Percentiles rank a stretch among this genome's conserved stretches.
These are phyloP conservation scores for Colletotrichum musae DNA, from an alignment of 2,329 filamentous ascomycete genomes.

Conservation along the genomic window DNA sequence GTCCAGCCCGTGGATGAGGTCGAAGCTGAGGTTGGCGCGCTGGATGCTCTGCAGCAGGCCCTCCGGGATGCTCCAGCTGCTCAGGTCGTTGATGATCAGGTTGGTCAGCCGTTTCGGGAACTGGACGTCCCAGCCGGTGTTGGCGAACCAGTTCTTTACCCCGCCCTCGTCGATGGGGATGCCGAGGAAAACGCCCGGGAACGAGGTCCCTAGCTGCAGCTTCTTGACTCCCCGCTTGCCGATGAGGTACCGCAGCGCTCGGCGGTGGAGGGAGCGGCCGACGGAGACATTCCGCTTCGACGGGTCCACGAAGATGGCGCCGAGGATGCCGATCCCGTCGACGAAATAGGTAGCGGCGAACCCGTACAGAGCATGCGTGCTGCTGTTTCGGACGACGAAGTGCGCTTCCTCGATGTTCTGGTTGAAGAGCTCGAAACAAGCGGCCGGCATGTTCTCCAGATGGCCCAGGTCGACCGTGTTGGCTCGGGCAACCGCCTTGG, in stretches of 20 bases:
- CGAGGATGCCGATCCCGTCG: constrained; percentile 80
- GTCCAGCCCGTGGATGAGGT: constrained; percentile 85
- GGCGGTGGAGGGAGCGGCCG: constrained; percentile 88
- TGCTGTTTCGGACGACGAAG: constrained; percentile 94
- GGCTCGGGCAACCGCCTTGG: constrained; percentile 78
- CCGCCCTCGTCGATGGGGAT: constrained; percentile 75
- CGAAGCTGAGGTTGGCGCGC: constrained; percentile 82
- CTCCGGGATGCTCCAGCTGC: constrained; percentile 81
- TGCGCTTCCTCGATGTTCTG: constrained; percentile 83
- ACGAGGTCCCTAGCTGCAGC: constrained; percentile 84
- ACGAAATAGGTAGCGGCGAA: constrained; percentile 93
- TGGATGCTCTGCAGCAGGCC: constrained; percentile 82
- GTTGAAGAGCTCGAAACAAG: constrained; percentile 82
- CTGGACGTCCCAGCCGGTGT: constrained; percentile 86
- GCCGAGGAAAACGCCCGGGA: constrained; percentile 89
- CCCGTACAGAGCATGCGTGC: constrained; percentile 89
- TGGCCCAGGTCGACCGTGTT: constrained; percentile 78
- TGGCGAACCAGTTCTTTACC: constrained; percentile 86
- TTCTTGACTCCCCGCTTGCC: constrained; percentile 81
- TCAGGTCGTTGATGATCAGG: constrained; percentile 81
- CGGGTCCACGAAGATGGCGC: constrained; percentile 91
- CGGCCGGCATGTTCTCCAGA: constrained; percentile 77
- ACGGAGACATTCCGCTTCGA: constrained; percentile 89
- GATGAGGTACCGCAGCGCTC: constrained; percentile 81
- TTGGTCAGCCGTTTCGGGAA: constrained; percentile 72